Conservation (phyloP, 2,329 filamentous ascomycete genomes). For the Teratosphaeria viscida region DNA sequence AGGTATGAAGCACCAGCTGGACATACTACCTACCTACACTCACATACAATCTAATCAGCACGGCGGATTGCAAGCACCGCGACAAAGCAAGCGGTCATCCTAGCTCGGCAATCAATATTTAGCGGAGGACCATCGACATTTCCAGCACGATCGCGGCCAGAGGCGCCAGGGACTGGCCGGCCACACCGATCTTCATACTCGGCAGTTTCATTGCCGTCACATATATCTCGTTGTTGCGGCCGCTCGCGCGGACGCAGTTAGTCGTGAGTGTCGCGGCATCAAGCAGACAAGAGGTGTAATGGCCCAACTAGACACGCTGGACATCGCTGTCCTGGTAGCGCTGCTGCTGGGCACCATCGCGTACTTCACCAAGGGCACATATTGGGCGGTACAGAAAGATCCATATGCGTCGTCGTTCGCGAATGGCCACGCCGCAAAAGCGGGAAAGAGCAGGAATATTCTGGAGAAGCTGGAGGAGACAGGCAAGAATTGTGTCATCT, state of each 20-base stretch:
- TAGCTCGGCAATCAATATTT: not conserved
- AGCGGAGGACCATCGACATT: not conserved
- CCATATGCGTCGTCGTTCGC: constrained; percentile 71
- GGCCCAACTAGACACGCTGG: constrained; percentile 93
- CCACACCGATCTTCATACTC: not conserved
- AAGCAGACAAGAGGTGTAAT: constrained; percentile 40
- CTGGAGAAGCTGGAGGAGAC: constrained; percentile 92
- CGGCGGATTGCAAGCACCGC: not conserved
- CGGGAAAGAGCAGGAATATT: constrained; percentile 82
- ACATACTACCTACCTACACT: not conserved
- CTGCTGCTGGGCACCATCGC: constrained; percentile 80
- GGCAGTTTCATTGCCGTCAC: not conserved
- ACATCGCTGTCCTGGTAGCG: constrained; percentile 78
- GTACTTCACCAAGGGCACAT: constrained; percentile 95
- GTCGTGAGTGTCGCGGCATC: not conserved
- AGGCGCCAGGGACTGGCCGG: not conserved
- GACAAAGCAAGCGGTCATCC: not conserved
- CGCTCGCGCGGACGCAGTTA: not conserved
- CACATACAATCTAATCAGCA: not conserved
- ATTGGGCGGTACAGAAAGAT: constrained; percentile 83
- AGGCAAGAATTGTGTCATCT: constrained; percentile 94
- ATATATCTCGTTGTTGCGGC: not conserved
- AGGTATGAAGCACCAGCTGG: not conserved
- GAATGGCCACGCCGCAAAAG: constrained; percentile 56
- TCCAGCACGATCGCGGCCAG: not conserved